These are phyloP conservation scores for Rhizopus microsporus DNA, from an alignment of 371 early-diverging fungal species.

Conservation along the genomic window DNA sequence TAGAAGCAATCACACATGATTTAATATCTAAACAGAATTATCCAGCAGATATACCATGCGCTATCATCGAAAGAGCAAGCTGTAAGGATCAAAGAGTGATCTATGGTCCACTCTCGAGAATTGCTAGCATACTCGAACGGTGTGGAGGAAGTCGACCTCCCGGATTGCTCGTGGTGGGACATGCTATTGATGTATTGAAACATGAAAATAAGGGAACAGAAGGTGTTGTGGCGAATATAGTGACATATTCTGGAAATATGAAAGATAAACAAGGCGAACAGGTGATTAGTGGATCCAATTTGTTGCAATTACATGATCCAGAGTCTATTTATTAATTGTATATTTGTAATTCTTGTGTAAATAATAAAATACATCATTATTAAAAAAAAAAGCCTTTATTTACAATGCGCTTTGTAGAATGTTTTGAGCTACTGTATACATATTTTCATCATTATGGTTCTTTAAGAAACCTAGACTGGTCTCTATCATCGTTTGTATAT, in stretches of 20 bases:
- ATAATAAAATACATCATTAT: background rate
- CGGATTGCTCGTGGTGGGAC: conserved; percentile 70
- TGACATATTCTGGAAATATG: conserved; percentile 21
- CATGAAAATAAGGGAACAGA: conserved; percentile 31
- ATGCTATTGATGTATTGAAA: conserved; percentile 53
- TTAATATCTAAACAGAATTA: conserved; percentile 54
- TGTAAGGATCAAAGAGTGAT: conserved; percentile 72
- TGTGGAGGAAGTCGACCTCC: conserved; percentile 75
- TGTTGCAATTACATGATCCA: conserved; percentile 48
- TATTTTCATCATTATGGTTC: conserved; percentile 5
- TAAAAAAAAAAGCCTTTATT: background rate
- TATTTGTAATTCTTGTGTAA: background rate
- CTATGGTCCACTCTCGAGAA: conserved; percentile 57
- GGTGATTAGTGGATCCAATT: conserved; percentile 9
- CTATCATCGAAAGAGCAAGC: conserved; percentile 77
- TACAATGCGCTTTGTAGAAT: background rate
- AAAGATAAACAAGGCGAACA: conserved; percentile 3
- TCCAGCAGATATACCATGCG: conserved; percentile 68
- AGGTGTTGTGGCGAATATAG: conserved; percentile 38
- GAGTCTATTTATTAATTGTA: conserved; percentile 37
- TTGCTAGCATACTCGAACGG: conserved; percentile 64
- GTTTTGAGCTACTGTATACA: conserved; percentile 10
- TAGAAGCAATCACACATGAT: conserved; percentile 60
- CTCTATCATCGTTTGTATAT: conserved; percentile 22
- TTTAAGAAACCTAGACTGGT: conserved; percentile 14